A percentile compares a stretch with the other conserved stretches of the same genome.
Conservation (phyloP, 768 basidiomycete species). For the Lactarius tabidus region DNA sequence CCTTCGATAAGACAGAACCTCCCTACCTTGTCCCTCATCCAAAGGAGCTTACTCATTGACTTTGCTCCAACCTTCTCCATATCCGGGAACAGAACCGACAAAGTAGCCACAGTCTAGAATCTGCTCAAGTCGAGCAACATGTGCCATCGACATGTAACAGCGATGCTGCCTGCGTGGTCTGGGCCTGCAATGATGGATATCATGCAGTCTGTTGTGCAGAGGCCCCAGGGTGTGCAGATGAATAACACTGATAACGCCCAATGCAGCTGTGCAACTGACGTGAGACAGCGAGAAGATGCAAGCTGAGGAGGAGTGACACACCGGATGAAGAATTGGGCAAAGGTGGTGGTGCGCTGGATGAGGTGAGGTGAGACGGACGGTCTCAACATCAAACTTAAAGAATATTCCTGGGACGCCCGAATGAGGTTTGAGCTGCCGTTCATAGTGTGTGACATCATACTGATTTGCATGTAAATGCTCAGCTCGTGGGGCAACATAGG, state of each 20-base stretch:
- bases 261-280: conserved; percentile 45
- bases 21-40: too few species aligned
- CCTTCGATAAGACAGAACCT: too few species aligned
- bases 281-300: neutral
- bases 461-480: conserved; percentile 69
- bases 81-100: too few species aligned
- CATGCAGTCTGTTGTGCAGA: conserved; percentile 39
- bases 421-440: conserved; percentile 67
- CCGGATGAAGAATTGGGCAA: conserved; percentile 80
- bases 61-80: too few species aligned
- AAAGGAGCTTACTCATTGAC: too few species aligned
- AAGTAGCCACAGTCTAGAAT: too few species aligned
- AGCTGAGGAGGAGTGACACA: conserved; percentile 24
- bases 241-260: conserved; percentile 96
- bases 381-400: conserved; percentile 97
- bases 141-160: too few species aligned
- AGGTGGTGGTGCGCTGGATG: conserved; percentile 80
- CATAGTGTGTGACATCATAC: conserved; percentile 94
- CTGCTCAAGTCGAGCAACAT: too few species aligned
- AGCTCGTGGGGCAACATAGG: conserved; percentile 75
- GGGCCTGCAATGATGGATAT: conserved; percentile 54
- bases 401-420: conserved; percentile 89
- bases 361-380: conserved; percentile 80
- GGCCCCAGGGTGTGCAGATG: conserved; percentile 63
- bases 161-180: conserved; percentile 62